Evolutionary conservation across 1,284 basidiomycete species (phyloP), one percentile per base, ranked within the genome.

Genomic region (Jaminaea rosea): DNA sequence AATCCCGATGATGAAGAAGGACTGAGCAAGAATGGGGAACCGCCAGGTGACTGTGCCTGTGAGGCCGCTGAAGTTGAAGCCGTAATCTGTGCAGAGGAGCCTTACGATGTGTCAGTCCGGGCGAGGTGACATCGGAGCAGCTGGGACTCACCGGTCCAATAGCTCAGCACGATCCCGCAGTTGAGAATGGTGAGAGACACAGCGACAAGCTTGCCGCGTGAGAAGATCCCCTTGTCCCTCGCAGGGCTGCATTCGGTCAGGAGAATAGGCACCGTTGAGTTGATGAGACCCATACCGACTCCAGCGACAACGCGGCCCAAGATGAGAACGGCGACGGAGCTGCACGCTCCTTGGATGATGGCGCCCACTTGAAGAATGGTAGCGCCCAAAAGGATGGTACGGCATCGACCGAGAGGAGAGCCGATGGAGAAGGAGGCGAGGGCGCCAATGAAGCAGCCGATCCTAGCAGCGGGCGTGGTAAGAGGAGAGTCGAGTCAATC

Each of bases 381-480:
- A 8, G 27, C n/a, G 26, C 47, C 47, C 17, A 49, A 17, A 4
- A 49, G 17, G 23, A 49, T 49, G 17, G 47, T 46, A 8, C 17
- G 24, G 39, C 47, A 34, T 23, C 47, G 47, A 11, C 47, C 47
- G 10, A 49, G 34, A 17, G 6, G 26, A 9, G 26, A 42, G 2
- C 34, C 39, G 17, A 29, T 50, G 37, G 27, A 13, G 27, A 50
- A 44, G 26, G 49, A 47, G 5, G 49, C 47, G 21, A 50, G 17
- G 28, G 49, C 39, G 23, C 49, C 49, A 21, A 47, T 11, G 49
- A 50, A 50, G 26, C 49, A 49, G 26, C 47, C 47, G 26, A 49
- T 46, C n/a, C n/a, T n/a, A n/a, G n/a, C n/a, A n/a, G n/a, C n/a
- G n/a, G n/a, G n/a, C n/a, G n/a, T n/a, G n/a, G n/a, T n/a, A n/a